Evolutionary conservation across 2,329 filamentous ascomycete species (phyloP).

Genomic region (Arthrinium puccinioides): DNA sequence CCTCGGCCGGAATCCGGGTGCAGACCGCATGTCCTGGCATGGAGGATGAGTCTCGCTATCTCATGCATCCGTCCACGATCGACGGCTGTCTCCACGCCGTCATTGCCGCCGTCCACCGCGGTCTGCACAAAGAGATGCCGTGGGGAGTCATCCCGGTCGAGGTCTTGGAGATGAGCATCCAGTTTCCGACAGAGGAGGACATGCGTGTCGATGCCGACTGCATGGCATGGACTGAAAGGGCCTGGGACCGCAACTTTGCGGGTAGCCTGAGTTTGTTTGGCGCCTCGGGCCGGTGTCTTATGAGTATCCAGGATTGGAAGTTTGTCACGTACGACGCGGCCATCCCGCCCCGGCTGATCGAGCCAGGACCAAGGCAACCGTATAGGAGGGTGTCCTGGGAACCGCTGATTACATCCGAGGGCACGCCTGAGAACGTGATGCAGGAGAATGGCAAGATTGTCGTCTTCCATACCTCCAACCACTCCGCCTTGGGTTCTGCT

Average conservation of each 20-base stretch:
- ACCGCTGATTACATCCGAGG: not conserved
- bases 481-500: not conserved
- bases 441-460: not conserved
- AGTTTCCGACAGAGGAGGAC: slow-evolving; percentile 4
- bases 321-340: slow-evolving; percentile 16
- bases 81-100: slow-evolving; percentile 18
- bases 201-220: slow-evolving; percentile 4
- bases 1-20: slow-evolving; percentile 6
- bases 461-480: not conserved
- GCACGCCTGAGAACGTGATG: not conserved
- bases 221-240: slow-evolving; percentile 8
- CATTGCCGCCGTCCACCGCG: slow-evolving; percentile 10
- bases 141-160: slow-evolving; percentile 11
- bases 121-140: slow-evolving; percentile 11
- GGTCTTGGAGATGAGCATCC: slow-evolving; percentile 8
- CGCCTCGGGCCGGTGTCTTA: not conserved
- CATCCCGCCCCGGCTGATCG: not conserved
- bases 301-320: slow-evolving; percentile 11
- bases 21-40: slow-evolving; percentile 3
- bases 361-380: not conserved
- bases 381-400: slow-evolving; percentile 1
- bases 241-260: slow-evolving; percentile 10
- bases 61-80: slow-evolving; percentile 25
- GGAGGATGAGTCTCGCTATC: slow-evolving; percentile 17
- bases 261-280: slow-evolving; percentile 9